phyloP scores from a whole-genome alignment of 2,329 filamentous ascomycete genomes.

The Apiospora marii region DNA sequence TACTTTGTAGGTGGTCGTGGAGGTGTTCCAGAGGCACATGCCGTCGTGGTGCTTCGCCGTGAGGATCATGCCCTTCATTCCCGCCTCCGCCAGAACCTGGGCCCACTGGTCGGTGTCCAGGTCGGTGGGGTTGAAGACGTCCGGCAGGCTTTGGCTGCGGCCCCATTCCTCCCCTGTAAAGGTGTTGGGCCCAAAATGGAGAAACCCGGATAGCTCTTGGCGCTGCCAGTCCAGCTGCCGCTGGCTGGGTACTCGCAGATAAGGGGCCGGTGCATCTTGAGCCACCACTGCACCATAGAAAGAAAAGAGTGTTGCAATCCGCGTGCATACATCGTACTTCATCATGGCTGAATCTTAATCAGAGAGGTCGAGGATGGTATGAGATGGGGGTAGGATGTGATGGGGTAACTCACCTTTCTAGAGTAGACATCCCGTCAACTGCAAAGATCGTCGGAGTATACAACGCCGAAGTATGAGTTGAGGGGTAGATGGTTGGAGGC shows the following conservation, averaged over 20 bases:
- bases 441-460: too few relatives aligned
- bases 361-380: too few relatives aligned
- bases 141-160: background rate
- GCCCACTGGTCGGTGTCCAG: slow-evolving; percentile 55
- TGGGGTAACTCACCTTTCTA: too few relatives aligned
- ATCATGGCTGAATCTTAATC: background rate
- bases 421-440: too few relatives aligned
- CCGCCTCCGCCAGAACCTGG: slow-evolving; percentile 37
- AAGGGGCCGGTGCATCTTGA: background rate
- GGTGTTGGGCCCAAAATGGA: slow-evolving; percentile 16
- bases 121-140: slow-evolving; percentile 51
- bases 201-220: background rate
- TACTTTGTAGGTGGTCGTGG: slow-evolving; percentile 44
- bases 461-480: too few relatives aligned
- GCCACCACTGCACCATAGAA: too few relatives aligned
- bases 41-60: slow-evolving; percentile 48
- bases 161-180: slow-evolving; percentile 2
- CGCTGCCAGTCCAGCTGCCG: background rate
- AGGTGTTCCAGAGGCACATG: slow-evolving; percentile 46
- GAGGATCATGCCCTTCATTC: slow-evolving; percentile 45
- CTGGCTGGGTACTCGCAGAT: background rate
- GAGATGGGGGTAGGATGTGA: too few relatives aligned
- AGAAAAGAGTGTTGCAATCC: background rate
- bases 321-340: background rate
- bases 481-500: too few relatives aligned